Evolutionary conservation across 2,329 filamentous ascomycete genomes (phyloP).

Genomic region (Talaromyces marneffei): DNA sequence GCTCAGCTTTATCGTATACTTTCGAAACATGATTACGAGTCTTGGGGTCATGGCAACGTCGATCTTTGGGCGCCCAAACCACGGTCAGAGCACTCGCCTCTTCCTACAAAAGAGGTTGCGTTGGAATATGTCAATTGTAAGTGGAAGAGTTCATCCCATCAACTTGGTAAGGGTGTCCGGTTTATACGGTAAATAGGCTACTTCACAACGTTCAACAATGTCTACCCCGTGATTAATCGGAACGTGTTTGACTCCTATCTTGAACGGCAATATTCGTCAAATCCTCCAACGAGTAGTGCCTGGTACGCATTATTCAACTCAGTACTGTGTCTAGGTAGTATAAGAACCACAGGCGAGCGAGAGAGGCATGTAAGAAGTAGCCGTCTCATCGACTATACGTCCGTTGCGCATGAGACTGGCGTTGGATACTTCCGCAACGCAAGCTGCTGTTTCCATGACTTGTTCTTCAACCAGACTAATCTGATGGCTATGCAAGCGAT

Average conservation of each 20-base stretch:
- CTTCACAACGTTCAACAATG: constrained; percentile 5
- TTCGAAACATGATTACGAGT: neutral
- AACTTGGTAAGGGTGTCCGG: neutral
- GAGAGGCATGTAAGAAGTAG: constrained; percentile 5
- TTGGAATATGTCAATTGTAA: constrained; percentile 5
- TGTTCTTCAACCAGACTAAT: neutral
- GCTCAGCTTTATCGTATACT: neutral
- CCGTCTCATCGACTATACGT: constrained; percentile 8
- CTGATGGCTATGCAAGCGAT: constrained; percentile 9
- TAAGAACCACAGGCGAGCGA: constrained; percentile 6
- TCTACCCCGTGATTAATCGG: neutral
- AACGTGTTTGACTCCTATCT: neutral
- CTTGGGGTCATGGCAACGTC: neutral
- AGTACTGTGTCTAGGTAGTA: constrained; percentile 3
- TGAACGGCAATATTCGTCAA: constrained; percentile 1
- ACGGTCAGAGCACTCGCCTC: neutral
- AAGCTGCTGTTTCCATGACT: constrained; percentile 2
- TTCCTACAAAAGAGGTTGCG: neutral
- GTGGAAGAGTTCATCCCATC: neutral
- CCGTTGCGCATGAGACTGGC: neutral
- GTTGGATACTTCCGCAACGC: constrained; percentile 9
- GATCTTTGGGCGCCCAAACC: constrained; percentile 1
- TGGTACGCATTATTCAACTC: constrained; percentile 9
- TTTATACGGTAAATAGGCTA: neutral
- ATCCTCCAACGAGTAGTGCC: neutral